Evolutionary conservation across 345 rosid species (phyloP), one percentile per base, ranked within the genome.

Genomic region (Aquilaria yunnanensis): DNA sequence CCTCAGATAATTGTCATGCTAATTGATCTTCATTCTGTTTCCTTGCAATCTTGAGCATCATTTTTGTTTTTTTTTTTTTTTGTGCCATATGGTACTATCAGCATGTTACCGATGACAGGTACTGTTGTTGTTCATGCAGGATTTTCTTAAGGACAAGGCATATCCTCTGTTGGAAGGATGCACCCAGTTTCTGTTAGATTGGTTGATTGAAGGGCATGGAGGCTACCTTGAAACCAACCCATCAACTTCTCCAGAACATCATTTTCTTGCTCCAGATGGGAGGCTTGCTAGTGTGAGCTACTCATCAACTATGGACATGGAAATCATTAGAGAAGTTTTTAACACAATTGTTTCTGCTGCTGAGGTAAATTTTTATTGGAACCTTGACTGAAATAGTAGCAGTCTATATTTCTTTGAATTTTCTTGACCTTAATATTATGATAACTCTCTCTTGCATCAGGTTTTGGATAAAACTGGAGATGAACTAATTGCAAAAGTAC

Each of bases 271-370:
- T 67, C 97, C 96, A 13, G 85, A 83, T 72, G 96, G 96, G 53
- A 81, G 76, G 68, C 81, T 63, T 64, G 97, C 96, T 46, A 79
- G 87, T 70, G 93, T 94, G 64, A 90, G 99, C 87, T 83, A 86
- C 84, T 94, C 97, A 63, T 72, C 97, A 57, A 94, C 97, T 57
- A 94, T 94, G 97, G 99, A 94, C 69, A 81, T 90, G 81, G 83
- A 86, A 60, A 86, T 94, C 76, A 74, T 86, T 60, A 82, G 71
- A 61, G 97, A 85, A 80, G 82, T 90, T 54, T 94, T 94, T 69
- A 75, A 85, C 54, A 80, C 71, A 63, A 78, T 90, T 64, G 71
- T 81, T 57, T 82, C 91, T 2, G 91, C 97, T 2, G 82, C 97
- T 58, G 87, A 88, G 99, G 97, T 94, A 74, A 78, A 49, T 37